A percentile compares a stretch with the other conserved stretches of the same genome.
Evolutionary conservation across 352 stramenopile genomes (phyloP).

Genomic region (Phytopythium delawarense): DNA sequence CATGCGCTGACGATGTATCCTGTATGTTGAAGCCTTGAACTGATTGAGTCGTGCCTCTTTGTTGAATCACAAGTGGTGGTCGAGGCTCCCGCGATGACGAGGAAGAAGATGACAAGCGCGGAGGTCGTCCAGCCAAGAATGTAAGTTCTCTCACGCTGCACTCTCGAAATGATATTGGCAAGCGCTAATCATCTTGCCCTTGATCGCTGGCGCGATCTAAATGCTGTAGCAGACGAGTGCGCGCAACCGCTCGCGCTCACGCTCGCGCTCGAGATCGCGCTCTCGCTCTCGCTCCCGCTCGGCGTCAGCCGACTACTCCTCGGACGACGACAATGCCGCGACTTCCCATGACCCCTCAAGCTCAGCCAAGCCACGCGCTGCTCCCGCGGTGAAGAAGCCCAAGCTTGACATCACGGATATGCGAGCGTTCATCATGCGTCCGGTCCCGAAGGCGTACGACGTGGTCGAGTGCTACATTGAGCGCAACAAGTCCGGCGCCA

Average conservation of each 20-base stretch:
- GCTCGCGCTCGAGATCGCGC: constrained; percentile 43
- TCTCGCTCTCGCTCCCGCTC: constrained; percentile 47
- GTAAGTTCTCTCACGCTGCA: constrained; percentile 22
- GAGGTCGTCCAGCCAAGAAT: constrained; percentile 23
- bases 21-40: not conserved
- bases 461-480: constrained; percentile 95
- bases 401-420: constrained; percentile 85
- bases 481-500: constrained; percentile 88
- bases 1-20: not conserved
- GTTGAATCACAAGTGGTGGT: constrained; percentile 3
- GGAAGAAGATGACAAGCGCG: constrained; percentile 41
- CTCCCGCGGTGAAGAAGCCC: constrained; percentile 47
- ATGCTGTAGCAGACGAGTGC: constrained; percentile 15
- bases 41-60: not conserved
- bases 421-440: constrained; percentile 70
- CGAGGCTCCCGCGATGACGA: constrained; percentile 48
- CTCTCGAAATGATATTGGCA: not conserved
- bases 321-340: constrained; percentile 59
- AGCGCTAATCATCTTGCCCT: not conserved
- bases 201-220: not conserved
- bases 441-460: constrained; percentile 84
- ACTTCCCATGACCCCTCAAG: constrained; percentile 54
- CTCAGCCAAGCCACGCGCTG: constrained; percentile 21
- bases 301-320: constrained; percentile 57
- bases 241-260: constrained; percentile 39